Evolutionary conservation across 108 stramenopile species (phyloP).

Genomic region (Nannochloropsis gaditana): DNA sequence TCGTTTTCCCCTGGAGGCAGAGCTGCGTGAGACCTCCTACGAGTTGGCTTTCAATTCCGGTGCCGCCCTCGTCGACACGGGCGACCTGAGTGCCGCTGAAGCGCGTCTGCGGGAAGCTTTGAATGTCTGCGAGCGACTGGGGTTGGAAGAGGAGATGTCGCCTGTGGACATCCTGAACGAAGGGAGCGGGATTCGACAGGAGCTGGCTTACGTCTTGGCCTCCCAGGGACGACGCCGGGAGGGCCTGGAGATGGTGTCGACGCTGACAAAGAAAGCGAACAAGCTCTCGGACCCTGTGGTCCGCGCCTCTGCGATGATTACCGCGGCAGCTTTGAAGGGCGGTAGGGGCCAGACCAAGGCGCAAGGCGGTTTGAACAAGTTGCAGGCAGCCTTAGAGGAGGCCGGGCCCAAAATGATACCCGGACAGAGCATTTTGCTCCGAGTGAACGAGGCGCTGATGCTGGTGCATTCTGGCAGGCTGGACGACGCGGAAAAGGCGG

Average conservation of each 20-base stretch:
- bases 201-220: not conserved
- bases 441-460: not conserved
- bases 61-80: not conserved
- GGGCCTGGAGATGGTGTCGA: not conserved
- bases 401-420: not conserved
- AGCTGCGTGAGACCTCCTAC: not conserved
- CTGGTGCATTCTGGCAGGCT: not conserved
- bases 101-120: not conserved
- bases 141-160: not conserved
- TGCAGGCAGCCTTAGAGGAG: not conserved
- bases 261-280: conserved; percentile 3
- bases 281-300: conserved; percentile 26
- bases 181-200: not conserved
- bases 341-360: not conserved
- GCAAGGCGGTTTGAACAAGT: not conserved
- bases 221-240: not conserved
- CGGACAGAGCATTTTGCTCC: not conserved
- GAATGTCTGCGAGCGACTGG: not conserved
- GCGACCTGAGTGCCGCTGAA: not conserved
- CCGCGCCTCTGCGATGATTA: not conserved
- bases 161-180: not conserved
- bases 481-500: not conserved
- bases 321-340: not conserved
- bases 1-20: conserved; percentile 25
- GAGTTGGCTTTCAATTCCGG: conserved; percentile 23